A percentile compares a stretch with the other conserved stretches of the same genome.
phyloP scores from a whole-genome alignment of 163 green algal species.

The Chloromonas sp. region DNA sequence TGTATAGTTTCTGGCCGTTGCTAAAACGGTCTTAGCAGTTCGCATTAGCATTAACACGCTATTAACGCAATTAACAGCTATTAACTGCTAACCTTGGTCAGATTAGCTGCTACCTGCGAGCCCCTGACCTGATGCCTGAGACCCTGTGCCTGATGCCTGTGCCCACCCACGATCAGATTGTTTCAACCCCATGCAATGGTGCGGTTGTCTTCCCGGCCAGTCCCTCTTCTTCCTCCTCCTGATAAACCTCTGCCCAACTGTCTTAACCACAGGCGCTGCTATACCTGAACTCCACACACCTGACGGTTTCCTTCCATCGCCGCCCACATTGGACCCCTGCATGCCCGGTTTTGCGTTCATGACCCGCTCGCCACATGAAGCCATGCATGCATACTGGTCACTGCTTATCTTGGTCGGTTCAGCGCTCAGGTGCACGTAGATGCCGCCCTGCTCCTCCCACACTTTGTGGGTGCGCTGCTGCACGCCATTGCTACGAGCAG shows the following conservation, averaged over 20 bases:
- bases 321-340: not conserved
- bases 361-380: not conserved
- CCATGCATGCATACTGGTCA: not conserved
- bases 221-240: no score
- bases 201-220: no score
- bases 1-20: no score
- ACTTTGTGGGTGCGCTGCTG: conserved; percentile 4
- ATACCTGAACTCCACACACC: not conserved
- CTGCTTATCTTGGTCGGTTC: not conserved
- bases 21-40: no score
- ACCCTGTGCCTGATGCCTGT: no score
- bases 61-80: no score
- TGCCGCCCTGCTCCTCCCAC: not conserved
- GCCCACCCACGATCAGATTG: not conserved
- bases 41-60: no score
- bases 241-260: no score
- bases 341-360: not conserved
- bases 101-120: no score
- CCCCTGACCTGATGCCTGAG: no score
- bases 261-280: not conserved
- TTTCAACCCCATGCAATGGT: not conserved
- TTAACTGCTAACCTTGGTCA: no score
- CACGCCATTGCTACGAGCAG: not conserved
- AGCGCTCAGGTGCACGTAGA: not conserved
- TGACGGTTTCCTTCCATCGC: not conserved